These are phyloP conservation scores for Picea abies DNA, from an alignment of 83 land plant species.

Conservation along the genomic window DNA sequence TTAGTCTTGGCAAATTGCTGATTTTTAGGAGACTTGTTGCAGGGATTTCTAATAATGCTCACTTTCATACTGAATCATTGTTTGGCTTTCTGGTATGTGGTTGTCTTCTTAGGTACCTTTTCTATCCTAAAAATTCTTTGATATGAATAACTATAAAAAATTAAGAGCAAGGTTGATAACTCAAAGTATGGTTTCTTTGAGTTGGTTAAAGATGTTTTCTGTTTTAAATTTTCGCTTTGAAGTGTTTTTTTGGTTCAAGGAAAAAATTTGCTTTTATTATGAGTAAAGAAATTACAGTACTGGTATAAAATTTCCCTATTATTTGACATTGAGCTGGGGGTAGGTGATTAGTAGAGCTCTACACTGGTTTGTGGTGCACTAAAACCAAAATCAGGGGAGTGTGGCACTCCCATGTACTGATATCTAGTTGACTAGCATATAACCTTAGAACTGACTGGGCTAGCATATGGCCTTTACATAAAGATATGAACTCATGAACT, in stretches of 20 bases:
- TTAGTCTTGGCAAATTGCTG: neutral
- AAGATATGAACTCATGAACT: no score
- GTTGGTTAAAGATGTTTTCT: neutral
- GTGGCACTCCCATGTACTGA: no score
- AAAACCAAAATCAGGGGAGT: no score
- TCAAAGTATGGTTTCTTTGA: neutral
- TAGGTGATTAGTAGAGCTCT: no score
- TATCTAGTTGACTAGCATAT: no score
- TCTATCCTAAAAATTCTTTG: neutral
- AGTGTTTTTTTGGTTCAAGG: neutral
- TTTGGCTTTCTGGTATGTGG: constrained; percentile 49
- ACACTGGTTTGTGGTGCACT: no score
- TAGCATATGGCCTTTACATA: no score
- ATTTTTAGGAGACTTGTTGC: constrained; percentile 11
- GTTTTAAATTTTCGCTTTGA: neutral
- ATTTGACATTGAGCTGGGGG: no score
- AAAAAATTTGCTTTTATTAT: no score
- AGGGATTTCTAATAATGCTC: constrained; percentile 53
- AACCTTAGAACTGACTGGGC: no score
- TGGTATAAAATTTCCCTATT: no score
- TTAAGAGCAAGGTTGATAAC: neutral
- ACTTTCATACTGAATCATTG: constrained; percentile 47
- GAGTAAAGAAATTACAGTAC: no score
- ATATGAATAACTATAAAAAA: neutral
- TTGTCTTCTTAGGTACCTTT: constrained; percentile 52